These are phyloP conservation scores for Aspergillus texensis DNA, from an alignment of 2,329 filamentous ascomycete genomes.

Conservation along the genomic window DNA sequence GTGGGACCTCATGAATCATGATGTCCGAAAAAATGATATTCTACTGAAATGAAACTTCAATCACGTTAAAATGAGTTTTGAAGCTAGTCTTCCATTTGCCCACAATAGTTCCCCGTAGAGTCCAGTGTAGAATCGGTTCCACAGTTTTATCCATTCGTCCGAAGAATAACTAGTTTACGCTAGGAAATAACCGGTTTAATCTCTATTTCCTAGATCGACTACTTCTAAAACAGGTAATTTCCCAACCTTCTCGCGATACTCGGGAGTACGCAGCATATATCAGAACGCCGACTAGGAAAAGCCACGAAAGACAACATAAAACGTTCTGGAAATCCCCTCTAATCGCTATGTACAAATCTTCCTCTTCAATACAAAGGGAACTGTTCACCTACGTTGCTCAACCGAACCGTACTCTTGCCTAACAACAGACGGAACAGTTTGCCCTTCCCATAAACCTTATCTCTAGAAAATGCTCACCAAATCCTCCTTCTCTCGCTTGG, in stretches of 20 bases:
- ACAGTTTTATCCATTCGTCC: background rate
- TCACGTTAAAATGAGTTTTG: background rate
- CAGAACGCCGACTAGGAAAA: background rate
- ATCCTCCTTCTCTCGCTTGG: background rate
- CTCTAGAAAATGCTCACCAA: background rate
- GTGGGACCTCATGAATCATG: background rate
- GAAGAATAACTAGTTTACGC: no score
- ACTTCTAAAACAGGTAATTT: no score
- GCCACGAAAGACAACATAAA: background rate
- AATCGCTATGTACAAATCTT: background rate
- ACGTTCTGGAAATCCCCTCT: no score
- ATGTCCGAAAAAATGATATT: background rate
- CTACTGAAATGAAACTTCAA: background rate
- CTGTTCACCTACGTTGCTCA: background rate
- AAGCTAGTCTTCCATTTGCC: background rate
- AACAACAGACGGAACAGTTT: no score
- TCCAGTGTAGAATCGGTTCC: background rate
- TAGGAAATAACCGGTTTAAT: no score
- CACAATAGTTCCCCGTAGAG: background rate
- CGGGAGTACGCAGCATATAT: background rate
- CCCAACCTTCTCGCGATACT: background rate
- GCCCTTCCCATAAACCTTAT: background rate
- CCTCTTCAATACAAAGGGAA: background rate
- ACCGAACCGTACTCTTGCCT: background rate
- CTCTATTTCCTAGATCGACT: no score